phyloP scores from a whole-genome alignment of 2,329 filamentous ascomycete species.

The Colletotrichum sp. region DNA sequence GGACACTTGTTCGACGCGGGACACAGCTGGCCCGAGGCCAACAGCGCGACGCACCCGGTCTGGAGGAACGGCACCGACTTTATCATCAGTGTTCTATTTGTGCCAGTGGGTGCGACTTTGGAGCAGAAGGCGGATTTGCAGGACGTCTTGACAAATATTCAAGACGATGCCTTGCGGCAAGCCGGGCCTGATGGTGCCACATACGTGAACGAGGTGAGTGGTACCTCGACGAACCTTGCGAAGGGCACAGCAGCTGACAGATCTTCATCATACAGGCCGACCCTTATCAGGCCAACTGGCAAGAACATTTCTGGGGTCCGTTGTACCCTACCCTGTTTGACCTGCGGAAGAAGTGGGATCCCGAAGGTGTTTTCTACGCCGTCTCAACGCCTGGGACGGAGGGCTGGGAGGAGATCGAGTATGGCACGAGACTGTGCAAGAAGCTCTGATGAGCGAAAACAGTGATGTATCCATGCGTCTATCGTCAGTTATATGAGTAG shows the following conservation, averaged over 20 bases:
- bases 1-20: slow-evolving; percentile 34
- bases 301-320: slow-evolving; percentile 38
- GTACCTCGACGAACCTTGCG: accelerated
- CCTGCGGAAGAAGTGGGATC: slow-evolving; percentile 34
- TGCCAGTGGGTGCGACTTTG: neutral
- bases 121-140: neutral
- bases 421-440: slow-evolving; percentile 44
- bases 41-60: slow-evolving; percentile 43
- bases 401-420: slow-evolving; percentile 42
- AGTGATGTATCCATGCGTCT: neutral
- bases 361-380: slow-evolving; percentile 37
- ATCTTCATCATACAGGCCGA: accelerated
- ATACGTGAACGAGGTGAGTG: neutral
- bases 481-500: too few relatives aligned
- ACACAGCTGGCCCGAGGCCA: slow-evolving; percentile 34
- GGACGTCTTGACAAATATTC: neutral
- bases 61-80: slow-evolving; percentile 29
- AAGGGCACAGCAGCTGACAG: neutral
- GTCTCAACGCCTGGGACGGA: slow-evolving; percentile 48
- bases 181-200: neutral
- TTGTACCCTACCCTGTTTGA: slow-evolving; percentile 37
- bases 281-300: neutral
- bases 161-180: neutral
- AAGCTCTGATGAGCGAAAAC: neutral
- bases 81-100: neutral